phyloP scores from a whole-genome alignment of 495 filamentous ascomycete species.

The Xylaria nigripes region DNA sequence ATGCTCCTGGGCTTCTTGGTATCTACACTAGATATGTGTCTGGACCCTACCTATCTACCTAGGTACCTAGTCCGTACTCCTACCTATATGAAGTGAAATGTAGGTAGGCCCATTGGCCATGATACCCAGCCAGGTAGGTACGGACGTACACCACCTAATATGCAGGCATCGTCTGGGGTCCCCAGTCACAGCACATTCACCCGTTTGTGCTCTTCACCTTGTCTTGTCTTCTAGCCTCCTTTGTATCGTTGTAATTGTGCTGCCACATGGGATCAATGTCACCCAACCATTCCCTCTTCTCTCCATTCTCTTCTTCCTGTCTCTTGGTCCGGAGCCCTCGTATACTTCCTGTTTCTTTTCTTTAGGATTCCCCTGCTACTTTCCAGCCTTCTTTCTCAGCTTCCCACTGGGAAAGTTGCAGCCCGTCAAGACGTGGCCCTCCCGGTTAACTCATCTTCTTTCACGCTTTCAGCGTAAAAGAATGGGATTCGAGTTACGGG shows the following conservation, averaged over 20 bases:
- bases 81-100: not conserved
- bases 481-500: not conserved
- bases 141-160: not conserved
- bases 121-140: too few relatives aligned
- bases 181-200: not conserved
- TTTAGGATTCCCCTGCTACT: not conserved
- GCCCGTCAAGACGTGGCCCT: not conserved
- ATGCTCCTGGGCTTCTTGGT: not conserved
- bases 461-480: constrained; percentile 1
- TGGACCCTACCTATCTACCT: too few relatives aligned
- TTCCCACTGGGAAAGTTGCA: not conserved
- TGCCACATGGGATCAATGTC: constrained; percentile 5
- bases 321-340: not conserved
- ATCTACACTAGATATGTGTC: not conserved
- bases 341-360: not conserved
- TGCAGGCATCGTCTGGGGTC: constrained; percentile 1
- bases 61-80: too few relatives aligned
- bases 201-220: constrained; percentile 5
- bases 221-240: not conserved
- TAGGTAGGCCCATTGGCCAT: not conserved
- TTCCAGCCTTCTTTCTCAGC: not conserved
- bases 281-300: not conserved
- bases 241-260: not conserved
- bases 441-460: not conserved
- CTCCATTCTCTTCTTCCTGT: not conserved